Base-by-base conservation (phyloP, 2,329 filamentous ascomycete species). In the Zarea fungicola region DNA sequence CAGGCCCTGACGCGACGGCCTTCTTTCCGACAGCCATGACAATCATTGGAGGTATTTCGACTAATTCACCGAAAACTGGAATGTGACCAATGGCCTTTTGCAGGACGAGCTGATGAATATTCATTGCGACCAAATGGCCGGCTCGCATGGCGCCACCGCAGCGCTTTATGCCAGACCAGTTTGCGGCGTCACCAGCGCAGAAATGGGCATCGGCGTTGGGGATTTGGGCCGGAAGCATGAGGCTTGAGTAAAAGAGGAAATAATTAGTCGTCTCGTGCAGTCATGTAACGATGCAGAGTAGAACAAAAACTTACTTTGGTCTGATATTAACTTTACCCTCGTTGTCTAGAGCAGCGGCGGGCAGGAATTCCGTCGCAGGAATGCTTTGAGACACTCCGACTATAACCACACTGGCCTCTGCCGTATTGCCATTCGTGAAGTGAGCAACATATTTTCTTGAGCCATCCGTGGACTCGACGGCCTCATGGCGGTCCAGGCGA, bases 121-220 rank as follows among this genome's bases (percentile, higher is more conserved):
- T 91, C 45, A 75, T 66, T 5, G 81, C 85, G 4, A 78, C 78
- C 52, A 76, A 73, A 58, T 83, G 78, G 28, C 86, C 87, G 72
- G 83, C 82, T 59, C 86, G 79, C 77, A 90, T 87, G 26, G 87
- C 87, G n/a, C 74, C 79, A 22, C 87, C 87, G 58, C 84, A 88
- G 31, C 87, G 83, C 71, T 89, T 90, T 69, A 92, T 89, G 37
- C 86, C 87, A 0, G 83, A 78, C 87, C 87, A 91, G 42, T 73
- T 69, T 28, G 77, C 78, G 14, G 87, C 70, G 60, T 92, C 87
- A n/a, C 87, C 87, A 19, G 80, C 73, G 11, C 81, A 85, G 58
- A 84, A 86, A 63, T 91, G 86, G 25, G 66, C 65, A 0, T 70
- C 67, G 14, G 77, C 65, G 54, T 88, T 84, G 4, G 81, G 73